Percentiles rank a stretch among this genome's conserved stretches.
These are phyloP conservation scores for Acacia confusa DNA, from an alignment of 306 rosid species.

Conservation along the genomic window DNA sequence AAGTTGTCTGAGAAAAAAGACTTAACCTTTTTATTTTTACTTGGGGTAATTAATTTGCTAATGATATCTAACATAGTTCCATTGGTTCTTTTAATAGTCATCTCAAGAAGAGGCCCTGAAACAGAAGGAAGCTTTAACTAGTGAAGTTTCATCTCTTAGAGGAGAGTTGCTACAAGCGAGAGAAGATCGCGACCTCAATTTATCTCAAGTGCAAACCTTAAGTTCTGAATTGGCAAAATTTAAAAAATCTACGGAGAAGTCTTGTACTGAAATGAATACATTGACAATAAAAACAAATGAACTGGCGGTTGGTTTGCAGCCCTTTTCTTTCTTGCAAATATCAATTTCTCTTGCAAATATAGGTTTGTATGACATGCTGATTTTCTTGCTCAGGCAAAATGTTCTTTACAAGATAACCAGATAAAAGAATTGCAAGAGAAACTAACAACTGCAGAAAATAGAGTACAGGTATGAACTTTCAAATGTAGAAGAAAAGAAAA, in stretches of 20 bases:
- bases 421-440: slow-evolving; percentile 60
- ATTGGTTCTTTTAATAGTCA: slow-evolving; percentile 50
- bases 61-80: slow-evolving; percentile 13
- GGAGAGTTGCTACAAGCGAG: slow-evolving; percentile 77
- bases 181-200: slow-evolving; percentile 70
- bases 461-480: slow-evolving; percentile 59
- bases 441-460: slow-evolving; percentile 62
- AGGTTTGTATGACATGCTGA: slow-evolving; percentile 18
- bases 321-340: slow-evolving; percentile 6
- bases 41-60: neutral
- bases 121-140: slow-evolving; percentile 78
- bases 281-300: slow-evolving; percentile 55
- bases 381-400: slow-evolving; percentile 60
- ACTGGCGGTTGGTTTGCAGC: slow-evolving; percentile 67
- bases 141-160: slow-evolving; percentile 68
- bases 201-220: slow-evolving; percentile 60
- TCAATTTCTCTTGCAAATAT: slow-evolving; percentile 4
- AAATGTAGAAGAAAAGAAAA: neutral
- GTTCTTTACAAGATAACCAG: slow-evolving; percentile 60
- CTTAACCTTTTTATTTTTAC: neutral
- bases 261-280: slow-evolving; percentile 57
- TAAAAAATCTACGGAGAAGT: slow-evolving; percentile 63
- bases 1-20: no score
- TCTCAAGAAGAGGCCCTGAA: slow-evolving; percentile 92
- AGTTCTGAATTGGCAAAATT: slow-evolving; percentile 61